Percentiles rank a stretch among this genome's conserved stretches.
Conservation (phyloP, 768 basidiomycete species). For the Tylopilus balloui region DNA sequence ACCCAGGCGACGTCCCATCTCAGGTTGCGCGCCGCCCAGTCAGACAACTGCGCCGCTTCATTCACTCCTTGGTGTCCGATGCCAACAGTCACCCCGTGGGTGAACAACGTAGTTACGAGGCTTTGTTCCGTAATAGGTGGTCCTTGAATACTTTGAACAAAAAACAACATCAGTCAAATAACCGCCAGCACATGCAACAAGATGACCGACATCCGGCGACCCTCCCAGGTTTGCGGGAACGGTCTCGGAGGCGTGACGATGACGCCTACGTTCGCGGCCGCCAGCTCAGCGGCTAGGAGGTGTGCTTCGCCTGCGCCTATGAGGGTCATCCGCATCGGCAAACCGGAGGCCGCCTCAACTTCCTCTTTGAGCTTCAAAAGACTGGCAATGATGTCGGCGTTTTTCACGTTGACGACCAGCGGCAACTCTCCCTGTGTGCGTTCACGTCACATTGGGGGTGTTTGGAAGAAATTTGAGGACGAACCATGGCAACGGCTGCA, state of each 20-base stretch:
- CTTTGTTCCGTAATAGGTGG: slow-evolving; percentile 64
- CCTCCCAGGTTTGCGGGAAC: slow-evolving; percentile 64
- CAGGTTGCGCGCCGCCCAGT: slow-evolving; percentile 80
- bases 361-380: slow-evolving; percentile 58
- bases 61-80: slow-evolving; percentile 42
- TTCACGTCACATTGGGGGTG: slow-evolving; percentile 7
- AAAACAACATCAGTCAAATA: background rate
- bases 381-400: slow-evolving; percentile 72
- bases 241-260: slow-evolving; percentile 61
- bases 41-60: slow-evolving; percentile 67
- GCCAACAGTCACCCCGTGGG: slow-evolving; percentile 60
- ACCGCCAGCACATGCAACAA: background rate
- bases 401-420: slow-evolving; percentile 63
- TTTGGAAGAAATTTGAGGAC: background rate
- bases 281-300: slow-evolving; percentile 42
- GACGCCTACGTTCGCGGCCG: slow-evolving; percentile 61
- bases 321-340: slow-evolving; percentile 43
- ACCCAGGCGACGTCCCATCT: slow-evolving; percentile 90
- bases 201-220: slow-evolving; percentile 51
- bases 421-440: slow-evolving; percentile 48
- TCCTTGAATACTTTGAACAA: slow-evolving; percentile 50
- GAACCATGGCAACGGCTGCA: slow-evolving; percentile 35
- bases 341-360: slow-evolving; percentile 37
- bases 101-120: slow-evolving; percentile 57
- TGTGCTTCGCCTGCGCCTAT: slow-evolving; percentile 56